A percentile compares a stretch with the other conserved stretches of the same genome.
Evolutionary conservation across 371 early-diverging fungal species (phyloP).

Genomic region (Dinochytrium kinnereticum): DNA sequence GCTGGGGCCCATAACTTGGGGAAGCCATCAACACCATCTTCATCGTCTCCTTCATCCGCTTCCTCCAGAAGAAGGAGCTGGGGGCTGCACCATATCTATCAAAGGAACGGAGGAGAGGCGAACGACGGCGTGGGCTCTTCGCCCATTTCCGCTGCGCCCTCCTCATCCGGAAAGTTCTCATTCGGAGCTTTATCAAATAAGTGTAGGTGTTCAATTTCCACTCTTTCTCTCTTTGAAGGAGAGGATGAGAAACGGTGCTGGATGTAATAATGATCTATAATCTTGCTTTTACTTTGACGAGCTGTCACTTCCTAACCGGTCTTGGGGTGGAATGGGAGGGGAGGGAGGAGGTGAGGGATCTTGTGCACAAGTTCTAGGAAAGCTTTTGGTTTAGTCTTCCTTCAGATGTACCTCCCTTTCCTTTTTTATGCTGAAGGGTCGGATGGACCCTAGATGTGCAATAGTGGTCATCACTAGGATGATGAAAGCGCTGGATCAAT

Average conservation of each 20-base stretch:
- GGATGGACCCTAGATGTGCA: background rate
- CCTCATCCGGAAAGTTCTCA: too few species aligned
- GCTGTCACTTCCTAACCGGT: background rate
- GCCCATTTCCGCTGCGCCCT: too few species aligned
- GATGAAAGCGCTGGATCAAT: too few species aligned
- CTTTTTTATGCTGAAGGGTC: background rate
- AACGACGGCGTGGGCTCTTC: background rate
- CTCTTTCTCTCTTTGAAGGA: background rate
- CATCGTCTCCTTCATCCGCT: background rate
- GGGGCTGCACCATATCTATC: background rate
- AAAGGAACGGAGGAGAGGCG: background rate
- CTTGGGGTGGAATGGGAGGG: background rate
- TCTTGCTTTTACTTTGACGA: too few species aligned
- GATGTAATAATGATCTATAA: too few species aligned
- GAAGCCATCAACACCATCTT: background rate
- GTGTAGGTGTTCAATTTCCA: too few species aligned
- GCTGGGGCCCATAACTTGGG: too few species aligned
- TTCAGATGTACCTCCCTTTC: background rate
- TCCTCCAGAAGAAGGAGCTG: background rate
- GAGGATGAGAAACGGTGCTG: background rate
- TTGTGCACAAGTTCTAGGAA: too few species aligned
- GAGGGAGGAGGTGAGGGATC: too few species aligned
- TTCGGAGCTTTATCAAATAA: background rate
- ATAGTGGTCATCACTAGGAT: too few species aligned
- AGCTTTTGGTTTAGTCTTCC: background rate